Conservation (phyloP, 1,284 basidiomycete species). For the Malassezia sp. region DNA sequence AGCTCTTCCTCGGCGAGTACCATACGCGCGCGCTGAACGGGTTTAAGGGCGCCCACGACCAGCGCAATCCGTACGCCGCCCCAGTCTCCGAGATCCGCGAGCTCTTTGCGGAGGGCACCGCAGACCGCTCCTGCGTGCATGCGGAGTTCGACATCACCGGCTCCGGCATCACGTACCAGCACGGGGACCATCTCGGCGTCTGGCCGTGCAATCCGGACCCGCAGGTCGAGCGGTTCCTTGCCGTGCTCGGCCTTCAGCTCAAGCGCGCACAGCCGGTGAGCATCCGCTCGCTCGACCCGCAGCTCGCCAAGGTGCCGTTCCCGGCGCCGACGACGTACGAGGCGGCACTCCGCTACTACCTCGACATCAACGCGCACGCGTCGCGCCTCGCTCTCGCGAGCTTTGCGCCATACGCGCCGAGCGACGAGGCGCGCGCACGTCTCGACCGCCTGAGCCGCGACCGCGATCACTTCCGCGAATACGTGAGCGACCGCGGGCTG, state of each 20-base stretch:
- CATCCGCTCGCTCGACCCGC: slow-evolving; percentile 85
- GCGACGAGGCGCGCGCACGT: slow-evolving; percentile 61
- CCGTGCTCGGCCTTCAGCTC: slow-evolving; percentile 64
- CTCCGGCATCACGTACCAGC: slow-evolving; percentile 94
- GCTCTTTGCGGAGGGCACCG: slow-evolving; percentile 60
- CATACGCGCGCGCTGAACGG: slow-evolving; percentile 62
- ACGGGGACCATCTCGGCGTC: slow-evolving; percentile 91
- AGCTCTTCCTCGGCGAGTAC: slow-evolving; percentile 43
- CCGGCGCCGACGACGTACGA: slow-evolving; percentile 89
- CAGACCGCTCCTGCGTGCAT: slow-evolving; percentile 85
- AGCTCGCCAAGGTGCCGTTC: slow-evolving; percentile 96
- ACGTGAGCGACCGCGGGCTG: slow-evolving; percentile 69
- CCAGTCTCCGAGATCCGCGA: slow-evolving; percentile 68
- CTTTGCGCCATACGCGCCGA: slow-evolving; percentile 78
- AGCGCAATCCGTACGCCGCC: slow-evolving; percentile 90
- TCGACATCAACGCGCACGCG: slow-evolving; percentile 83
- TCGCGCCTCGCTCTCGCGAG: slow-evolving; percentile 83
- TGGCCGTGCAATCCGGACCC: slow-evolving; percentile 90
- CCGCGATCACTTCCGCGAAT: slow-evolving; percentile 69
- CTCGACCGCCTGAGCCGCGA: slow-evolving; percentile 69
- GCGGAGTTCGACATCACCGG: slow-evolving; percentile 88
- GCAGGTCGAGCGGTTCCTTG: slow-evolving; percentile 79
- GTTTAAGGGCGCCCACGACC: slow-evolving; percentile 84
- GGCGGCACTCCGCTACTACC: slow-evolving; percentile 87
- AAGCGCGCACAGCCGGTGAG: slow-evolving; percentile 66